These are phyloP conservation scores for Huntiella moniliformis DNA, from an alignment of 2,329 filamentous ascomycete species.

Conservation along the genomic window DNA sequence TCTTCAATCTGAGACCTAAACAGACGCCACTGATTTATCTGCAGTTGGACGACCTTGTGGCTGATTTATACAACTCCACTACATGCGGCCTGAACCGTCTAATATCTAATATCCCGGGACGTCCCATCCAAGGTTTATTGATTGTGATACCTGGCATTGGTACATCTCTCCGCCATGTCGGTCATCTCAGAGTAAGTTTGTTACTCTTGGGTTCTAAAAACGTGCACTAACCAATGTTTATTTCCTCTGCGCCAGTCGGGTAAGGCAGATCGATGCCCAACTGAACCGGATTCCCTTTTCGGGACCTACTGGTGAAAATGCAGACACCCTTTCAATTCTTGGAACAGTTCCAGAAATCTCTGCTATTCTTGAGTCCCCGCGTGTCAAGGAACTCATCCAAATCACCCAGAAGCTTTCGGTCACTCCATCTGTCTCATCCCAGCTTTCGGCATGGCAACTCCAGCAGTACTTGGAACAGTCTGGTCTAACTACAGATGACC, in stretches of 20 bases:
- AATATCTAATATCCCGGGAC: too few species aligned
- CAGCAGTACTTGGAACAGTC: conserved; percentile 42
- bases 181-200: conserved; percentile 28
- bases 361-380: conserved; percentile 28
- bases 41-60: too few species aligned
- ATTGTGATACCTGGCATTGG: too few species aligned
- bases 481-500: conserved; percentile 28
- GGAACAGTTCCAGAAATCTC: conserved; percentile 21
- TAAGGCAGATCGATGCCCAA: conserved; percentile 44
- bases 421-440: conserved; percentile 41
- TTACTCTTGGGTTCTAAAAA: neutral
- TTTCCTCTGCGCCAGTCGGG: conserved; percentile 27
- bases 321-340: conserved; percentile 14
- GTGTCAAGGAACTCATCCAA: conserved; percentile 42
- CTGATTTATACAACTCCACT: too few species aligned
- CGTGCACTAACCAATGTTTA: conserved; percentile 1
- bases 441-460: conserved; percentile 43
- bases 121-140: too few species aligned
- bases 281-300: conserved; percentile 41
- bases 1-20: too few species aligned
- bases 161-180: conserved; percentile 20
- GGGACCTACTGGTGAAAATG: conserved; percentile 14
- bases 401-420: conserved; percentile 56
- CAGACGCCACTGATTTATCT: too few species aligned
- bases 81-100: too few species aligned